Conservation (phyloP, 345 rosid genomes). For the Euphorbia peplus region DNA sequence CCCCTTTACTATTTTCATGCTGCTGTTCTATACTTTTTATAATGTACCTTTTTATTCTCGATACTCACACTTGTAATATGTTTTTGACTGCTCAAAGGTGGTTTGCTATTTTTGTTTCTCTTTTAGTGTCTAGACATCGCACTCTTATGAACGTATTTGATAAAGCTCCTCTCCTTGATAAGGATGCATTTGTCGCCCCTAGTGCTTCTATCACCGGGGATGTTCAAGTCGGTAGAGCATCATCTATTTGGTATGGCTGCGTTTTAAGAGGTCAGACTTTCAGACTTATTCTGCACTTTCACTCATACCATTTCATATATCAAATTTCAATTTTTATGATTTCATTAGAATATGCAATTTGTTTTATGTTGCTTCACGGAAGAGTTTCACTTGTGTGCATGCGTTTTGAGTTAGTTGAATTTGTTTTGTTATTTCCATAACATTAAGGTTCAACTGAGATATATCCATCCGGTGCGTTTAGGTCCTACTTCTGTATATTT, state of each 20-base stretch:
- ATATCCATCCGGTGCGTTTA: no score
- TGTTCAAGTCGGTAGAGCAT: slow-evolving; percentile 84
- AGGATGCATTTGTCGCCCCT: slow-evolving; percentile 89
- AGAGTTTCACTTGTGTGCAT: background rate
- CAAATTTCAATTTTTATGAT: background rate
- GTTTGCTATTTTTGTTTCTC: background rate
- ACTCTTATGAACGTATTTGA: slow-evolving; percentile 87
- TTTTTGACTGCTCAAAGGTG: slow-evolving; percentile 6
- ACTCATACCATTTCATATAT: no score
- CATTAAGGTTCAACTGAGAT: background rate
- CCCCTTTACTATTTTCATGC: background rate
- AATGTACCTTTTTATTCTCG: slow-evolving; percentile 17
- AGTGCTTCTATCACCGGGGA: slow-evolving; percentile 87
- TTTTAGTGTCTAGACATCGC: slow-evolving; percentile 86
- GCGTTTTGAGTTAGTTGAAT: background rate
- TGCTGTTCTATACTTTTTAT: background rate
- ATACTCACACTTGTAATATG: background rate
- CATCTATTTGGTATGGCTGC: slow-evolving; percentile 95
- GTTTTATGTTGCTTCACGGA: background rate
- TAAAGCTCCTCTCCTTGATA: slow-evolving; percentile 76
- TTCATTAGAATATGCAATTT: background rate
- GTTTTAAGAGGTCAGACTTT: slow-evolving; percentile 75
- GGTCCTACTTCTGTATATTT: no score
- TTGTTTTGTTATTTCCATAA: background rate
- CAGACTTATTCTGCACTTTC: no score